Evolutionary conservation across 352 stramenopile genomes (phyloP).

Genomic region (Elongisporangium prolatum): DNA sequence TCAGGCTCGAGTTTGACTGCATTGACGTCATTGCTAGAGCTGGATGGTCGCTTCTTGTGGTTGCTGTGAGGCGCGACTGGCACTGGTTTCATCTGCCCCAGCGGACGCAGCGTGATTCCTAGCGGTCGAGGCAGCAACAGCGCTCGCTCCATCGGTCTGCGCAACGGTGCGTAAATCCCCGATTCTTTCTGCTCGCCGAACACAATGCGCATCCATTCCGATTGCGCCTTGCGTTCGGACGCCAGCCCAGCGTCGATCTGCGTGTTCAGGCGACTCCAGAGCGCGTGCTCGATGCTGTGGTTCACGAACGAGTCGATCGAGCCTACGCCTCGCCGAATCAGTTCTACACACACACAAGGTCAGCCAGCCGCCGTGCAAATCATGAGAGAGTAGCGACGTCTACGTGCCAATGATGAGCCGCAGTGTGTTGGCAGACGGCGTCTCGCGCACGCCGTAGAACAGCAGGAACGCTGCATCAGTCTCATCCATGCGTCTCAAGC

Average conservation of each 20-base stretch:
- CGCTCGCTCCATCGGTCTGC: slow-evolving; percentile 29
- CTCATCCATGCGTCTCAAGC: slow-evolving; percentile 33
- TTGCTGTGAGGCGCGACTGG: not conserved
- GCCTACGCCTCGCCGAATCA: slow-evolving; percentile 42
- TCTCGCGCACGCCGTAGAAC: slow-evolving; percentile 56
- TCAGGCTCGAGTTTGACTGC: not conserved
- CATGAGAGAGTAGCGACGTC: not conserved
- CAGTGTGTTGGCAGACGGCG: slow-evolving; percentile 36
- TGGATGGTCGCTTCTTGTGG: not conserved
- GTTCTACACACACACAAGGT: slow-evolving; percentile 26
- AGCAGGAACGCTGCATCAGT: slow-evolving; percentile 66
- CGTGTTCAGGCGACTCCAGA: slow-evolving; percentile 49
- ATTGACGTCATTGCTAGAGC: not conserved
- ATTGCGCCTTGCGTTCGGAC: slow-evolving; percentile 35
- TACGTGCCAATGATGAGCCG: slow-evolving; percentile 53
- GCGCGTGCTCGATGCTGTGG: slow-evolving; percentile 39
- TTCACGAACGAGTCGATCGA: slow-evolving; percentile 16
- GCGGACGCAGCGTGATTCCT: slow-evolving; percentile 50
- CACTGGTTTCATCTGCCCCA: slow-evolving; percentile 12
- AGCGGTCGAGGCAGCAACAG: slow-evolving; percentile 49
- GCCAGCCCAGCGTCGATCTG: slow-evolving; percentile 27
- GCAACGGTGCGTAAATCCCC: slow-evolving; percentile 22
- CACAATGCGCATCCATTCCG: slow-evolving; percentile 82
- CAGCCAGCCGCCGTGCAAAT: slow-evolving; percentile 4
- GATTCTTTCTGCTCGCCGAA: slow-evolving; percentile 34